A percentile compares a stretch with the other conserved stretches of the same genome.
Conservation (phyloP, 495 filamentous ascomycete species). For the Aspergillus sparsus region DNA sequence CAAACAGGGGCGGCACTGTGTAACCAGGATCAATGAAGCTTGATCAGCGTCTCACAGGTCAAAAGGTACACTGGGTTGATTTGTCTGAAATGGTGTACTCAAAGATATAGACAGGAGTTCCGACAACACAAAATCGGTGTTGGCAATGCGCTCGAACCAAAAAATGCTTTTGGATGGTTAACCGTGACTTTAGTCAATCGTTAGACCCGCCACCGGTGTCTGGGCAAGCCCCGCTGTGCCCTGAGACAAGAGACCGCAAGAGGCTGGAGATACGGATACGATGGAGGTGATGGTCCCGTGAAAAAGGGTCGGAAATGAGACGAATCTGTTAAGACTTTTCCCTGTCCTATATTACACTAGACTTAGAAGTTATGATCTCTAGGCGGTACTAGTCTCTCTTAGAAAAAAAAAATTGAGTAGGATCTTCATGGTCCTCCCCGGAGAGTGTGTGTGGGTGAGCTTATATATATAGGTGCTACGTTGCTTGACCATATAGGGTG, state of each 20-base stretch:
- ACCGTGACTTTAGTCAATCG: conserved; percentile 14
- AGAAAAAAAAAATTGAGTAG: too few relatives aligned
- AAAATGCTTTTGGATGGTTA: conserved; percentile 2
- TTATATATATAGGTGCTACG: too few relatives aligned
- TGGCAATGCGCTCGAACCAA: conserved; percentile 7
- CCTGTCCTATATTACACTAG: too few relatives aligned
- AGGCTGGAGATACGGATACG: conserved; percentile 1
- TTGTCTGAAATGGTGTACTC: not conserved
- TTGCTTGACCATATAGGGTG: too few relatives aligned
- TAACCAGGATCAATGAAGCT: not conserved
- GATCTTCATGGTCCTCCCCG: too few relatives aligned
- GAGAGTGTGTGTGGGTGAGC: too few relatives aligned
- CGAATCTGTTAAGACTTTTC: too few relatives aligned
- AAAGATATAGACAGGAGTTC: not conserved
- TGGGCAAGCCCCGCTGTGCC: conserved; percentile 16
- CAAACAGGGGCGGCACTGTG: not conserved
- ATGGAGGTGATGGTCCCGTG: too few relatives aligned
- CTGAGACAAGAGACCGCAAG: conserved; percentile 13
- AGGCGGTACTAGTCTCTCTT: too few relatives aligned
- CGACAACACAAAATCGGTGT: not conserved
- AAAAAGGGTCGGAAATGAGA: too few relatives aligned
- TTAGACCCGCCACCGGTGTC: conserved; percentile 15
- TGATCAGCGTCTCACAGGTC: not conserved
- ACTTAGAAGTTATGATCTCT: too few relatives aligned
- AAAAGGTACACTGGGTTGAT: not conserved